Evolutionary conservation across 2,329 filamentous ascomycete genomes (phyloP).

Genomic region (Phoma herbarum): DNA sequence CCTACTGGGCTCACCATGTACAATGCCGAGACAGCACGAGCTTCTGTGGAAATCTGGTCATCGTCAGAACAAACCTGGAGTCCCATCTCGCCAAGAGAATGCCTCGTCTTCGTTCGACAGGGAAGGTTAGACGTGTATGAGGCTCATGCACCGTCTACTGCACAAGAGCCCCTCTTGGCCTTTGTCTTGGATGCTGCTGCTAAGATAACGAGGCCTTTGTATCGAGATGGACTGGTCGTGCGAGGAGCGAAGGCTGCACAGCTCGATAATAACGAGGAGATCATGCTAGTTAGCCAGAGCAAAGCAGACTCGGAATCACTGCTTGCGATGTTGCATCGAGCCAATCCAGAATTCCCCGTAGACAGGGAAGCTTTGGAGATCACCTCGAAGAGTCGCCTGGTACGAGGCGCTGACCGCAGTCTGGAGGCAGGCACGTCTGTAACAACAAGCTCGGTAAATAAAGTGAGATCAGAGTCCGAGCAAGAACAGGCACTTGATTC

Average conservation of each 20-base stretch:
- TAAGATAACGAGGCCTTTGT: conserved; percentile 4
- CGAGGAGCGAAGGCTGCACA: conserved; percentile 2
- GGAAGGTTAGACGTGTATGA: conserved; percentile 29
- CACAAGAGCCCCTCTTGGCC: conserved; percentile 24
- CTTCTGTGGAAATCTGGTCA: conserved; percentile 30
- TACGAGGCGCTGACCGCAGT: background rate
- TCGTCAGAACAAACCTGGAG: conserved; percentile 21
- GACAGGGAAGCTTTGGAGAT: background rate
- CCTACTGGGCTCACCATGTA: conserved; percentile 16
- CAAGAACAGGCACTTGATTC: background rate
- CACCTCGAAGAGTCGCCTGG: background rate
- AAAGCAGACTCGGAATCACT: conserved; percentile 11
- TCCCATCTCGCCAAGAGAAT: conserved; percentile 24
- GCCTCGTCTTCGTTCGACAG: conserved; percentile 26
- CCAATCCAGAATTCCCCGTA: conserved; percentile 3
- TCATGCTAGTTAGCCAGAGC: conserved; percentile 19
- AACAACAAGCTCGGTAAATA: background rate
- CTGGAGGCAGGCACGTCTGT: background rate
- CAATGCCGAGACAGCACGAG: conserved; percentile 27
- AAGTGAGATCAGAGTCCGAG: background rate
- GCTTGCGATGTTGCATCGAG: conserved; percentile 14
- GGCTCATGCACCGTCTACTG: conserved; percentile 14
- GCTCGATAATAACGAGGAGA: conserved; percentile 2
- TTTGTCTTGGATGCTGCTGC: conserved; percentile 17
- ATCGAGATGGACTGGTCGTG: conserved; percentile 16